These are phyloP conservation scores for Nemophila menziesii DNA, from an alignment of 257 asterid genomes.

Conservation along the genomic window DNA sequence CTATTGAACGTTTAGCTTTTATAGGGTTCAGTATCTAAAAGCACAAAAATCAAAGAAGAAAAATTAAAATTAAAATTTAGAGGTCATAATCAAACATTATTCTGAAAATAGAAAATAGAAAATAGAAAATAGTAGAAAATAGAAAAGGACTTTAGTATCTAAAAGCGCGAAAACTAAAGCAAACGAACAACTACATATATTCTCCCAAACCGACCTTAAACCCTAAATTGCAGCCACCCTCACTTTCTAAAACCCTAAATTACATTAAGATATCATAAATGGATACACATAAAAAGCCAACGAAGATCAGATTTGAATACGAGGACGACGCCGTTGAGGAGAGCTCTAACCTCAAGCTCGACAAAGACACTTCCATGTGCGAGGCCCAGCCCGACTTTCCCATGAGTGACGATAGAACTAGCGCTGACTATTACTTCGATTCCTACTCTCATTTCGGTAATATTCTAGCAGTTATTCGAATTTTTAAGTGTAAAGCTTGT, in stretches of 20 bases:
- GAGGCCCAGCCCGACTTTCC: constrained; percentile 36
- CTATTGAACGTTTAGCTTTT: no score
- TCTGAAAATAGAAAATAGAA: no score
- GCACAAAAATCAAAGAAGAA: no score
- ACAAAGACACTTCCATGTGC: constrained; percentile 57
- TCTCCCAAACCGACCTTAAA: background rate
- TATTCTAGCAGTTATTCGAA: background rate
- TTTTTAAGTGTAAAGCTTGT: background rate
- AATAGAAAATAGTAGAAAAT: no score
- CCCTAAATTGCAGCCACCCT: background rate
- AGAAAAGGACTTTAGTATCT: no score
- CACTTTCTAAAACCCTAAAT: background rate
- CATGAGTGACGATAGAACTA: constrained; percentile 52
- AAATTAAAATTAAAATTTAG: no score
- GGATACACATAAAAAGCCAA: background rate
- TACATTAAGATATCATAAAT: background rate
- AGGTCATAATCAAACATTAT: no score
- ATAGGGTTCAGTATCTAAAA: no score
- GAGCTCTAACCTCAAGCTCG: constrained; percentile 49
- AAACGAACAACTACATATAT: background rate
- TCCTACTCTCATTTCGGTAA: constrained; percentile 94
- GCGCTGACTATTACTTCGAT: constrained; percentile 95
- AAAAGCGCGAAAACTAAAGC: background rate
- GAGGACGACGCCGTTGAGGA: constrained; percentile 18
- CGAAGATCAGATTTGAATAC: constrained; percentile 21